Evolutionary conservation across 495 filamentous ascomycete genomes (phyloP), one percentile per base, ranked within the genome.

Genomic region (Lasiosphaeria hispida): DNA sequence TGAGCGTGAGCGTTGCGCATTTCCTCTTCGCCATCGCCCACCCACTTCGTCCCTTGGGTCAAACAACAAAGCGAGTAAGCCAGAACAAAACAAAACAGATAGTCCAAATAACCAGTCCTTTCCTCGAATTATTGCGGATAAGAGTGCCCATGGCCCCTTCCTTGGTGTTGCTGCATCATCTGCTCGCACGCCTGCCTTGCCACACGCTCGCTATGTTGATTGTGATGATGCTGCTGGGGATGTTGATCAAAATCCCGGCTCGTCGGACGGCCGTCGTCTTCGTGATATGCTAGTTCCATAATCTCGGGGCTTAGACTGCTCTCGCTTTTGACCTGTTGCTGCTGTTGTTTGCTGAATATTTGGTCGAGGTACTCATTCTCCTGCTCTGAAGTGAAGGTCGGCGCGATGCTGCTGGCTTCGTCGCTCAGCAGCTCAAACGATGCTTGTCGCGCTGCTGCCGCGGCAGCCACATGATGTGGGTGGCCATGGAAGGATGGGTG

Each of bases 131-230:
- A 30, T 30, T 30, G 5, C 23, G 23, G 2, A 30, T 30, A 30
- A 40, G 6, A 36, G 37, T 45, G 18, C 15, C 13, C 42, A 33
- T 55, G 14, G 13, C 23, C 23, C 23, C 23, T 30, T 30, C 44
- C 14, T 17, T 43, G 40, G 15, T 33, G 53, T 18, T 54, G 59
- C 48, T 60, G 63, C 44, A 76, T 67, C 60, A 76, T 59, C 57
- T 75, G 69, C 17, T 76, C 72, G 58, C 74, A 76, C 0, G 74
- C 73, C 34, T 75, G 72, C 14, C 70, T 70, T 3, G 75, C 75
- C 10, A 78, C 70, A 5, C 70, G 65, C 37, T 71, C 72, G 61
- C 74, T 75, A 43, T 61, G 67, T 8, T 60, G 66, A 48, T 5
- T 30, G 23, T 30, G 23, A 30, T 30, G 23, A 30, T 30, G 23